A percentile compares a stretch with the other conserved stretches of the same genome.
Conservation (phyloP, 164 flowering plant genomes). For the Vitis rupestris region DNA sequence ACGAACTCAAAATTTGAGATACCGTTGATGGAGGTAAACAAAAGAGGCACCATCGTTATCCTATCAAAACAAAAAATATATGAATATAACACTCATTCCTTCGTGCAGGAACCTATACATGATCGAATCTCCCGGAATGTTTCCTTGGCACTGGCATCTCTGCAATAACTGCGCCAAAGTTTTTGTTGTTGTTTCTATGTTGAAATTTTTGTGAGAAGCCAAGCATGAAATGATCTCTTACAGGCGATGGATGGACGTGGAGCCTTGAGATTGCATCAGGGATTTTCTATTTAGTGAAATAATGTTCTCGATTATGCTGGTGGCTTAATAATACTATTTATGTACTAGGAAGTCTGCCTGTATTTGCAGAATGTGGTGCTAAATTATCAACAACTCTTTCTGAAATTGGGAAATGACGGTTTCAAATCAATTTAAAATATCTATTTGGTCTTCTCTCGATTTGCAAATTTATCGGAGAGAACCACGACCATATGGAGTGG, state of each 20-base stretch:
- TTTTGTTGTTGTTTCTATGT: not conserved
- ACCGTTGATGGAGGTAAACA: conserved; percentile 51
- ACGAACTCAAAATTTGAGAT: conserved; percentile 73
- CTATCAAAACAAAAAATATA: too few species aligned
- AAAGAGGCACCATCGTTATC: not conserved
- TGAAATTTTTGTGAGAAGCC: not conserved
- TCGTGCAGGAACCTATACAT: conserved; percentile 70
- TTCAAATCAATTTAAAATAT: not conserved
- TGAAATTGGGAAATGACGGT: not conserved
- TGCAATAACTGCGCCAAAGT: conserved; percentile 11
- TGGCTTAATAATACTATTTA: too few species aligned
- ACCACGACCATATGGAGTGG: too few species aligned
- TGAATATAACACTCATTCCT: not conserved
- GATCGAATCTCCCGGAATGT: conserved; percentile 81
- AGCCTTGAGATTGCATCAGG: too few species aligned
- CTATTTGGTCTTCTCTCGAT: not conserved
- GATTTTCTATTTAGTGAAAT: too few species aligned
- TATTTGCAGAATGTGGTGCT: too few species aligned
- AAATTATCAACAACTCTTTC: not conserved
- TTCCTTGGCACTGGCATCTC: conserved; percentile 53
- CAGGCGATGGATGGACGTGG: too few species aligned
- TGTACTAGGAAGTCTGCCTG: not conserved
- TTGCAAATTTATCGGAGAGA: not conserved
- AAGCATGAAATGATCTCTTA: too few species aligned
- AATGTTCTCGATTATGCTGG: too few species aligned